phyloP scores from a whole-genome alignment of 345 rosid genomes.

The Sapria himalayana region DNA sequence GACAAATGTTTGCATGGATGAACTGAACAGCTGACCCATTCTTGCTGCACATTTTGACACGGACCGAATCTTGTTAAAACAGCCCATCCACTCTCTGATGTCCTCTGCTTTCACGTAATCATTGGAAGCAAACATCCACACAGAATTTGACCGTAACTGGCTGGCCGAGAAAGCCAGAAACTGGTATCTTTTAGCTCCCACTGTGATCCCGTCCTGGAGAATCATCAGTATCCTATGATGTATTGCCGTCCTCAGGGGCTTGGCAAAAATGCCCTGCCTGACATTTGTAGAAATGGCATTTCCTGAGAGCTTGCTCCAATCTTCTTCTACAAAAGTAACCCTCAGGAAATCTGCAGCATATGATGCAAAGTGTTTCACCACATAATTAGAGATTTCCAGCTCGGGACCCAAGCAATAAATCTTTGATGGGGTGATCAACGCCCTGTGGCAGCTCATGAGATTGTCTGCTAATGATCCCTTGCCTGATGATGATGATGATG shows the following conservation, averaged over 20 bases:
- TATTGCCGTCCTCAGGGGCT: slow-evolving; percentile 47
- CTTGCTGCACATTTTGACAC: slow-evolving; percentile 88
- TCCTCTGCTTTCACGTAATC: slow-evolving; percentile 53
- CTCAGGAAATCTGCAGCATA: slow-evolving; percentile 73
- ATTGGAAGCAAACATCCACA: slow-evolving; percentile 94
- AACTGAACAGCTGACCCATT: slow-evolving; percentile 93
- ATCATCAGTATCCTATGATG: slow-evolving; percentile 50
- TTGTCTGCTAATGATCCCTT: slow-evolving; percentile 26
- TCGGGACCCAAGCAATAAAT: slow-evolving; percentile 90
- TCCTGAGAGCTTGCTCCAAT: slow-evolving; percentile 66
- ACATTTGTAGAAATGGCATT: slow-evolving; percentile 48
- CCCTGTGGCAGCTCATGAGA: slow-evolving; percentile 67
- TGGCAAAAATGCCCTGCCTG: slow-evolving; percentile 39
- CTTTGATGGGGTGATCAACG: slow-evolving; percentile 56
- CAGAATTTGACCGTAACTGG: slow-evolving; percentile 70
- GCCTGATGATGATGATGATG: slow-evolving; percentile 18
- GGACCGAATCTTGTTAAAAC: slow-evolving; percentile 58
- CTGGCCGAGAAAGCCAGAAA: slow-evolving; percentile 94
- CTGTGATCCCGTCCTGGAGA: slow-evolving; percentile 48
- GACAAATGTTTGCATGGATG: slow-evolving; percentile 44
- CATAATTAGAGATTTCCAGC: slow-evolving; percentile 68
- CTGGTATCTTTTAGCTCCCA: slow-evolving; percentile 54
- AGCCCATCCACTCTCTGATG: slow-evolving; percentile 91
- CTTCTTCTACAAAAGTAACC: slow-evolving; percentile 86
- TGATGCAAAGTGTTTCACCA: slow-evolving; percentile 53